Percentiles rank a stretch among this genome's conserved stretches.
Evolutionary conservation across 176 grass and related monocot genomes (phyloP).

Genomic region (Rhipidocladum racemiflorum): DNA sequence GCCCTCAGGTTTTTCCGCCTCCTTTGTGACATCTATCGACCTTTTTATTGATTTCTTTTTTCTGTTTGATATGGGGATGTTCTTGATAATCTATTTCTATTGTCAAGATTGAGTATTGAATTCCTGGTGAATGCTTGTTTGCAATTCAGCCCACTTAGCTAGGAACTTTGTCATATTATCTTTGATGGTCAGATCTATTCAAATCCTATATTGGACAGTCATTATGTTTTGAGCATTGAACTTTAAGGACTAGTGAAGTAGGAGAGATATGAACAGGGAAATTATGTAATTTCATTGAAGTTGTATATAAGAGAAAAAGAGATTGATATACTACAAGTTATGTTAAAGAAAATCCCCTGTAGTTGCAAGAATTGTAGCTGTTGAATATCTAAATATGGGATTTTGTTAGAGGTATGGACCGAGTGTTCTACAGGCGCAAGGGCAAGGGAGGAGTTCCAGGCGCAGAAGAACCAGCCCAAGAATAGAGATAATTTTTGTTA

Average conservation of each 20-base stretch:
- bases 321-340: background rate
- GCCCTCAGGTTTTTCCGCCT: slow-evolving; percentile 66
- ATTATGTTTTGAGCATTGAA: background rate
- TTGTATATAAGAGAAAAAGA: background rate
- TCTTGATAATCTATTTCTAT: background rate
- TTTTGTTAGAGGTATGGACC: too few relatives aligned
- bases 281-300: background rate
- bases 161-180: background rate
- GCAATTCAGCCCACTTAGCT: background rate
- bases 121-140: slow-evolving; percentile 3
- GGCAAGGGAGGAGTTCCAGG: too few relatives aligned
- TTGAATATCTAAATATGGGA: too few relatives aligned
- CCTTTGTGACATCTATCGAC: slow-evolving; percentile 12
- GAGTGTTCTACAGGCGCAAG: too few relatives aligned
- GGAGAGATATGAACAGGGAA: background rate
- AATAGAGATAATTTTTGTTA: too few relatives aligned
- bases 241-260: background rate
- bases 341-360: background rate
- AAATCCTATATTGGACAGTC: background rate
- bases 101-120: background rate
- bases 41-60: slow-evolving; percentile 8
- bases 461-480: too few relatives aligned
- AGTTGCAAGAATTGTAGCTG: slow-evolving; percentile 8
- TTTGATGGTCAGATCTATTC: background rate
- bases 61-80: background rate